phyloP scores from a whole-genome alignment of 2,329 filamentous ascomycete genomes.

The Ophiostoma sp. region DNA sequence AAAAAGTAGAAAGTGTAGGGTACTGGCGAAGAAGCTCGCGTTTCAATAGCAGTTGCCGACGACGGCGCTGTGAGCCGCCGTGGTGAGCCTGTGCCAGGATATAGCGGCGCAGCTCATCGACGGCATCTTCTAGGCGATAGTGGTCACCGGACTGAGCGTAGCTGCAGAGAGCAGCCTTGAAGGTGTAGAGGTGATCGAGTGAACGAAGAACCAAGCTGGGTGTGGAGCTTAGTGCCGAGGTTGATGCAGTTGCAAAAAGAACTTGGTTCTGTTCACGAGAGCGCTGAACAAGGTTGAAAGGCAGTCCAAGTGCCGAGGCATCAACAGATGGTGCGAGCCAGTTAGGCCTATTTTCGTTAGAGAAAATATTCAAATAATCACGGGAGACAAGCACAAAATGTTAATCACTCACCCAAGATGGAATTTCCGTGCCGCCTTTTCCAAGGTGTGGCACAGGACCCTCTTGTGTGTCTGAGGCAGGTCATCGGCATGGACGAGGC shows the following conservation, averaged over 20 bases:
- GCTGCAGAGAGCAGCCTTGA: conserved; percentile 60
- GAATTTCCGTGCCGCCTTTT: conserved; percentile 55
- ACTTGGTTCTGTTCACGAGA: conserved; percentile 62
- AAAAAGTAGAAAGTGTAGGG: conserved; percentile 53
- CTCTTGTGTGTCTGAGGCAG: conserved; percentile 51
- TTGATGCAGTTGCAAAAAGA: conserved; percentile 50
- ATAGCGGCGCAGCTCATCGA: conserved; percentile 62
- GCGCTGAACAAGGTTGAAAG: conserved; percentile 54
- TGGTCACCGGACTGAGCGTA: conserved; percentile 52
- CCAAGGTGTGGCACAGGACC: conserved; percentile 49
- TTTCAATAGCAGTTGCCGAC: conserved; percentile 51
- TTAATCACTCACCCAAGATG: conserved; percentile 40
- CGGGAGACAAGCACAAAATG: background rate
- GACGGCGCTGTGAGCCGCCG: conserved; percentile 52
- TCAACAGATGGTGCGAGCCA: conserved; percentile 49
- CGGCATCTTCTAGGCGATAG: conserved; percentile 57
- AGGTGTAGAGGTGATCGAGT: conserved; percentile 63
- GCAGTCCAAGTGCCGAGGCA: conserved; percentile 48
- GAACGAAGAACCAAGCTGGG: conserved; percentile 60
- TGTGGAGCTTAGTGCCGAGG: conserved; percentile 30
- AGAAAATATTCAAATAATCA: background rate
- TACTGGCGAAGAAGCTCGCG: conserved; percentile 57
- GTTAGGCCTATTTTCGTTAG: conserved; percentile 37
- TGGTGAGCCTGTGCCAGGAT: conserved; percentile 49
- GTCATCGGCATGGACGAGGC: conserved; percentile 50